These are phyloP conservation scores for Fusarium decemcellulare DNA, from an alignment of 2,329 filamentous ascomycete species.

Conservation along the genomic window DNA sequence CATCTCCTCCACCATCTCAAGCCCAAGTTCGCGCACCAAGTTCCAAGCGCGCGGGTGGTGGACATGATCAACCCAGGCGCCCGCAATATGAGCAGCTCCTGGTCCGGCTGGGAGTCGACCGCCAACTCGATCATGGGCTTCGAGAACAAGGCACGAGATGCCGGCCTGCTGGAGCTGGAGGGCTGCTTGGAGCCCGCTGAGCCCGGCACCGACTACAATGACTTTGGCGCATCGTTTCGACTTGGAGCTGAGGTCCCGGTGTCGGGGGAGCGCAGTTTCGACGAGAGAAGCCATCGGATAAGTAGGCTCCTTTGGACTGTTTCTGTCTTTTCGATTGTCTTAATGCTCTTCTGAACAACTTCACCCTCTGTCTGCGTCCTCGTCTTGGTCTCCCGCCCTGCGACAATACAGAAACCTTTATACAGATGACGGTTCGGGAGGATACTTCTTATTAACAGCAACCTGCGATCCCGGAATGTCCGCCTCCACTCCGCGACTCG, in stretches of 20 bases:
- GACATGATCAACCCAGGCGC: constrained; percentile 40
- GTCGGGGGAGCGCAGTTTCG: background rate
- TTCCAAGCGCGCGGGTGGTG: constrained; percentile 31
- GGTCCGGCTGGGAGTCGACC: constrained; percentile 29
- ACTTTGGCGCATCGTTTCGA: constrained; percentile 37
- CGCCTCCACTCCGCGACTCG: background rate
- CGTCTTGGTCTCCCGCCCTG: too few relatives aligned
- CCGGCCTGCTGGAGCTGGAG: constrained; percentile 41
- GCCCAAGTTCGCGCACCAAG: constrained; percentile 16
- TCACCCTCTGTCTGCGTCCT: too few relatives aligned
- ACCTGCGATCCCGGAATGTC: background rate
- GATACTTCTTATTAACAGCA: background rate
- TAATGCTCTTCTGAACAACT: background rate
- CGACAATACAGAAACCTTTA: too few relatives aligned
- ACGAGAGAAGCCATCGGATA: constrained; percentile 1
- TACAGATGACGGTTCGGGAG: too few relatives aligned
- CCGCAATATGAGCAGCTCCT: constrained; percentile 32
- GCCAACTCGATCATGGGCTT: constrained; percentile 31
- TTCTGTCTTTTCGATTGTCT: background rate
- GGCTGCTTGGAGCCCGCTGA: constrained; percentile 45
- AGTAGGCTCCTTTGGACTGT: too few relatives aligned
- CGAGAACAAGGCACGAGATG: constrained; percentile 42
- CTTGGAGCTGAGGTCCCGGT: constrained; percentile 9
- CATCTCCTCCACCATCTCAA: constrained; percentile 26
- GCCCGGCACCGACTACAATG: constrained; percentile 44